Base-by-base conservation (phyloP, 257 asterid species). In the Solanum phureja region DNA sequence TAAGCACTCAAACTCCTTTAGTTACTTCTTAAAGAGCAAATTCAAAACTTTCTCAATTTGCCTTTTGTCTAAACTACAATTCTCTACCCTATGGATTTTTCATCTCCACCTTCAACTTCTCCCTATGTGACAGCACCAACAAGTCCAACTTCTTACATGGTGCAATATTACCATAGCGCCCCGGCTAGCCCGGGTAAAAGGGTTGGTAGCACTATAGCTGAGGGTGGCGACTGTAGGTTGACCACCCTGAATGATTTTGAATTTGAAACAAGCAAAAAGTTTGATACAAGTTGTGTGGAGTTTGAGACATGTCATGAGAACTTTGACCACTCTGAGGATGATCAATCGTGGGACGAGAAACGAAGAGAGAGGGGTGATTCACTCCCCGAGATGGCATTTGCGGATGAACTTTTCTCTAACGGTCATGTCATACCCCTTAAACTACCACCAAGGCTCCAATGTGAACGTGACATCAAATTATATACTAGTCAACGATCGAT, bases 371-470 rank as follows among this genome's bases (percentile, higher is more conserved):
- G 91, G 8, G 88, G 90, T 19, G 94, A 88, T 38, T 95, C 97
- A 3, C 92, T 92, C 18, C 93, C 96, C 0, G 60, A 93, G 8
- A 92, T 94, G 94, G 95, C 95, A 1, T 94, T 95, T 56, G 98
- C 96, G 0, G 98, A 94, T 38, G 96, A 95, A 33, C 91, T 94
- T 56, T 95, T 95, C 87, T 73, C 90, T 31, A 90, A 93, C 24
- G 98, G 98, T 69, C 81, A 86, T 44, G 95, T 94, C 75, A 90
- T 94, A 94, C 98, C 98, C 12, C 89, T 95, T 58, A 95, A 94
- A 73, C 97, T 90, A 34, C 98, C 98, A 6, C 98, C 98, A 8
- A 87, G 98, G 90, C 94, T 94, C 38, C 95, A 91, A 29, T 83
- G 2, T 24, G 89, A 90, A 33, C 18, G 83, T 21, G 91, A 89